Conservation (phyloP, 805 yeast species). For the Sugiyamaella mastotermitis region DNA sequence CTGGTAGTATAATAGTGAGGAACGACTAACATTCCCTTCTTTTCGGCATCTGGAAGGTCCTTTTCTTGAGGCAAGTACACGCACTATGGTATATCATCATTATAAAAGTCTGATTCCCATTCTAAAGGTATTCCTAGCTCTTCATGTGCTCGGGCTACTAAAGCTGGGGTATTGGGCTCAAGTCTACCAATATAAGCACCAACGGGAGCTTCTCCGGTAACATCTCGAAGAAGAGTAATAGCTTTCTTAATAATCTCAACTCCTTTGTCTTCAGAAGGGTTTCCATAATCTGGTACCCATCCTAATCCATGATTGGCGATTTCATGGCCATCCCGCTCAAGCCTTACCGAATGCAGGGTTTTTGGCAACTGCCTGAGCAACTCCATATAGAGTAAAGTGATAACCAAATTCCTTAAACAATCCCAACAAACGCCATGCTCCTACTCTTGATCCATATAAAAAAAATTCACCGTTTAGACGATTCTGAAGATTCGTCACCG, state of each 20-base stretch:
- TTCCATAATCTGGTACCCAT: conserved; percentile 32
- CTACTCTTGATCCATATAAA: no score
- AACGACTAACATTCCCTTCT: no score
- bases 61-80: no score
- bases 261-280: conserved; percentile 29
- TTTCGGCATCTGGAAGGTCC: no score
- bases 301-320: conserved; percentile 35
- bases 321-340: conserved; percentile 35
- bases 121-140: conserved; percentile 24
- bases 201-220: conserved; percentile 30
- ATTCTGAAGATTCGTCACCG: no score
- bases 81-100: conserved; percentile 13
- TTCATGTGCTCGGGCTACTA: conserved; percentile 31
- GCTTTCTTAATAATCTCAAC: conserved; percentile 29
- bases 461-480: no score
- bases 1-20: no score
- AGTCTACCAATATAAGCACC: conserved; percentile 36
- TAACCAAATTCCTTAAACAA: no score
- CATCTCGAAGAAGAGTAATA: conserved; percentile 26
- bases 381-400: conserved; percentile 34
- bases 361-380: conserved; percentile 34
- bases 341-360: conserved; percentile 33
- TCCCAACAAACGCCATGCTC: no score
- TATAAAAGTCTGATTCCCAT: conserved; percentile 13
- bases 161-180: conserved; percentile 25